These are phyloP conservation scores for Podosphaera fusca DNA, from an alignment of 2,329 filamentous ascomycete species.

Conservation along the genomic window DNA sequence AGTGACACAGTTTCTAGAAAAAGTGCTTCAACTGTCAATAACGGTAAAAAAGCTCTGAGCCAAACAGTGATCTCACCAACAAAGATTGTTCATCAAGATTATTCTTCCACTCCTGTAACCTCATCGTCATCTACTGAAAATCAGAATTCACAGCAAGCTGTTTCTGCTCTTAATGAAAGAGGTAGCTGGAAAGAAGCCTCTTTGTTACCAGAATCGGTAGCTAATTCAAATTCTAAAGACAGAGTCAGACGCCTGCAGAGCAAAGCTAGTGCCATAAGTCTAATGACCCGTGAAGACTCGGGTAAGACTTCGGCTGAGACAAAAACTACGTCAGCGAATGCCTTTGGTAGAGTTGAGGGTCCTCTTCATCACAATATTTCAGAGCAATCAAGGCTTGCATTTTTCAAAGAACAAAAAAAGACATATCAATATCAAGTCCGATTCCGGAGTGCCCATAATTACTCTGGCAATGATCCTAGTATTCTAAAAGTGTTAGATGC, in stretches of 20 bases:
- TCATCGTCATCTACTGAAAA: background rate
- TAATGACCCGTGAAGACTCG: slow-evolving; percentile 33
- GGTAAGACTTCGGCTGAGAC: slow-evolving; percentile 41
- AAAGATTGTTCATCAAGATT: background rate
- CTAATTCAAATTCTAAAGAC: slow-evolving; percentile 12
- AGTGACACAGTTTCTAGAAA: slow-evolving; percentile 39
- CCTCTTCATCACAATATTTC: slow-evolving; percentile 17
- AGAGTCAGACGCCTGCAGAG: slow-evolving; percentile 26
- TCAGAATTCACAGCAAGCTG: background rate
- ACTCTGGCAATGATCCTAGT: slow-evolving; percentile 53
- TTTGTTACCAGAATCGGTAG: slow-evolving; percentile 10
- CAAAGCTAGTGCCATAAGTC: slow-evolving; percentile 35
- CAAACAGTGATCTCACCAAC: background rate
- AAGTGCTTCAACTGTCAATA: slow-evolving; percentile 27
- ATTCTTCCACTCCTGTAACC: slow-evolving; percentile 6
- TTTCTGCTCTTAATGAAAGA: slow-evolving; percentile 4
- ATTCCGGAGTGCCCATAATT: slow-evolving; percentile 51
- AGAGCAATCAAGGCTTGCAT: slow-evolving; percentile 17
- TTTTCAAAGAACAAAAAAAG: slow-evolving; percentile 17
- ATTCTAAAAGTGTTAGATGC: slow-evolving; percentile 55
- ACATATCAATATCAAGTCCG: slow-evolving; percentile 20
- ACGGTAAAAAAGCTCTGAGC: background rate
- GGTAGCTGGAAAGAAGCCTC: slow-evolving; percentile 15
- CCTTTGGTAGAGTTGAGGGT: slow-evolving; percentile 38
- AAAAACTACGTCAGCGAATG: slow-evolving; percentile 37